Conservation (phyloP, 192 early-diverging fungal species). For the Chytriomyces sp. region DNA sequence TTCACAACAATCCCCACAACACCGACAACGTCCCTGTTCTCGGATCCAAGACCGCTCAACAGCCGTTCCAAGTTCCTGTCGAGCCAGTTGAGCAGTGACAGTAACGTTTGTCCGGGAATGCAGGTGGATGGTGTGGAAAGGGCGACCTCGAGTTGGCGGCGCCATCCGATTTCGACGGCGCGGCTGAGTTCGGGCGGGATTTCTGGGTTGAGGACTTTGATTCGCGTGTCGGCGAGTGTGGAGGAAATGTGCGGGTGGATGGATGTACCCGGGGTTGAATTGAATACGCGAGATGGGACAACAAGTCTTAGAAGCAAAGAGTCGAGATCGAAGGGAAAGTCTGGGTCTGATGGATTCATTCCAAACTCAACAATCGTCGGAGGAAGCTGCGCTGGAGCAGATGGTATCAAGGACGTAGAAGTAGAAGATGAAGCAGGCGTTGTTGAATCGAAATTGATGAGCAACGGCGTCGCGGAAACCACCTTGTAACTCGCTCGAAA, state of each 20-base stretch:
- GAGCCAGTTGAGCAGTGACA: constrained; percentile 58
- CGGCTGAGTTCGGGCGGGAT: constrained; percentile 20
- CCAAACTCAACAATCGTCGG: constrained; percentile 24
- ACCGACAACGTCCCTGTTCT: constrained; percentile 20
- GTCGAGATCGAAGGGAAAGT: constrained; percentile 39
- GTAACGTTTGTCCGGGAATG: constrained; percentile 30
- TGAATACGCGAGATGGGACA: not conserved
- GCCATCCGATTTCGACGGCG: constrained; percentile 28
- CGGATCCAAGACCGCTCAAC: constrained; percentile 26
- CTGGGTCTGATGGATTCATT: constrained; percentile 25
- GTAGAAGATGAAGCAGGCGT: not conserved
- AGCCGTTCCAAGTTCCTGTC: constrained; percentile 65
- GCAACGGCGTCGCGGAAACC: constrained; percentile 1
- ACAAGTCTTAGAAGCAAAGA: constrained; percentile 9
- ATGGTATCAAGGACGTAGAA: not conserved
- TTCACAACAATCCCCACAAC: constrained; percentile 21
- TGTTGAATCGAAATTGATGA: not conserved
- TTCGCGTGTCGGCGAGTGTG: constrained; percentile 3
- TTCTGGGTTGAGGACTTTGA: constrained; percentile 28
- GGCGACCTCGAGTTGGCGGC: not conserved
- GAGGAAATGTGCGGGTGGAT: not conserved
- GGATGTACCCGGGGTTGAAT: not conserved
- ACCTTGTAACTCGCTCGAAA: constrained; percentile 13
- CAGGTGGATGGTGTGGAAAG: not conserved
- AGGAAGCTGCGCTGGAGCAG: constrained; percentile 1